phyloP scores from a whole-genome alignment of 768 basidiomycete species.

The Hydnum rufescens region DNA sequence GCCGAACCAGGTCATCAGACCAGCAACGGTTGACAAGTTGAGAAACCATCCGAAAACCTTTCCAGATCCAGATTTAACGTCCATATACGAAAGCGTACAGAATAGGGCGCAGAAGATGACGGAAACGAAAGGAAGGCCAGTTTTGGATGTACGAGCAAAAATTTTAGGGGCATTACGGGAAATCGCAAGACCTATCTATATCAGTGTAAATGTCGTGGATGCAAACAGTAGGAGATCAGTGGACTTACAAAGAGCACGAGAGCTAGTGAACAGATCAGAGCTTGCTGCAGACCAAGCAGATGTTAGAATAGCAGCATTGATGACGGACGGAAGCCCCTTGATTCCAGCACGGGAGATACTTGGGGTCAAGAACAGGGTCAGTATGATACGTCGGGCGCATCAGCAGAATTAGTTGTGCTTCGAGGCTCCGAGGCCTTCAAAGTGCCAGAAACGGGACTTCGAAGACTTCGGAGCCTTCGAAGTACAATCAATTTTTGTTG shows the following conservation, averaged over 20 bases:
- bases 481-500: no score
- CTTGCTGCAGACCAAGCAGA: constrained; percentile 88
- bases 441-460: no score
- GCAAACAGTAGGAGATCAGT: no score
- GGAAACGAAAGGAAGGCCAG: constrained; percentile 59
- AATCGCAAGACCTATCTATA: constrained; percentile 64
- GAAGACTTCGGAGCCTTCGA: no score
- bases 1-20: constrained; percentile 62
- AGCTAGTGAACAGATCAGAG: constrained; percentile 77
- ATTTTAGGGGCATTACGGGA: constrained; percentile 67
- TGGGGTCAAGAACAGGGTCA: not conserved
- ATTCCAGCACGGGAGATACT: constrained; percentile 52
- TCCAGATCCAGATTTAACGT: constrained; percentile 40
- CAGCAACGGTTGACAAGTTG: constrained; percentile 42
- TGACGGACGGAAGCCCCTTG: constrained; percentile 57
- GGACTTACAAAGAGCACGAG: constrained; percentile 47
- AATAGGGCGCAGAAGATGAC: constrained; percentile 52
- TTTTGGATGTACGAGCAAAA: constrained; percentile 46
- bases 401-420: no score
- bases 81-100: constrained; percentile 62
- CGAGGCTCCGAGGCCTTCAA: no score
- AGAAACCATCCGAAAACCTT: constrained; percentile 51
- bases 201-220: no score
- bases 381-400: constrained; percentile 8
- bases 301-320: constrained; percentile 65